A percentile compares a stretch with the other conserved stretches of the same genome.
phyloP scores from a whole-genome alignment of 192 early-diverging fungal species.

The Coemansia sp. region DNA sequence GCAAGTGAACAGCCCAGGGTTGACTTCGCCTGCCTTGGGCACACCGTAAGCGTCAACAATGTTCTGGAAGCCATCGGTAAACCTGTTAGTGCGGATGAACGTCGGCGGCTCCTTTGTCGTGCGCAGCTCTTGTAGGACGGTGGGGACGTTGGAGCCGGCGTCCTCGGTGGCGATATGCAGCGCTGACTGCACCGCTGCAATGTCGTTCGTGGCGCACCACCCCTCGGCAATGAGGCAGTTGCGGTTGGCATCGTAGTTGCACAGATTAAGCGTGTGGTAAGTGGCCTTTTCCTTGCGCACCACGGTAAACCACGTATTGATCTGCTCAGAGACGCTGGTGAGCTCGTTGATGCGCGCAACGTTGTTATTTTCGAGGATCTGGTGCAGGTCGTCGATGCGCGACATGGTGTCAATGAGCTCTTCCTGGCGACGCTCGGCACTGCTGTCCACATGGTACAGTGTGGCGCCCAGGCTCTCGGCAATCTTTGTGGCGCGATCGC shows the following conservation, averaged over 20 bases:
- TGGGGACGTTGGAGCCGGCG: conserved; percentile 85
- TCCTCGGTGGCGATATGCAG: conserved; percentile 81
- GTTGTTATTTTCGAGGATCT: conserved; percentile 84
- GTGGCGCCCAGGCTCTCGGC: conserved; percentile 94
- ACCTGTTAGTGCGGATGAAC: conserved; percentile 92
- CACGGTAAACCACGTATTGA: conserved; percentile 85
- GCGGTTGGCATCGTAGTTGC: conserved; percentile 90
- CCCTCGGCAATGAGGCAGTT: conserved; percentile 97
- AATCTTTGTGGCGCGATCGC: conserved; percentile 90
- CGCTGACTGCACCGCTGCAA: conserved; percentile 77
- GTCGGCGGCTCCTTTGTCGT: conserved; percentile 92
- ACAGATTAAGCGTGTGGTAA: conserved; percentile 94
- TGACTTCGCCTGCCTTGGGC: conserved; percentile 94
- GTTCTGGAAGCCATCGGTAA: conserved; percentile 93
- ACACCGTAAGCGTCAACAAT: conserved; percentile 98
- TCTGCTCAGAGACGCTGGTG: conserved; percentile 76
- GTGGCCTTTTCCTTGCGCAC: conserved; percentile 98
- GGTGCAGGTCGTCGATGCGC: conserved; percentile 82
- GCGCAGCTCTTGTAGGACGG: conserved; percentile 81
- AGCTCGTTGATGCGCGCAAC: conserved; percentile 83
- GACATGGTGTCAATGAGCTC: conserved; percentile 75
- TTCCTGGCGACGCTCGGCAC: conserved; percentile 81
- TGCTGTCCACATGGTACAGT: conserved; percentile 84
- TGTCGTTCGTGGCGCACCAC: conserved; percentile 91
- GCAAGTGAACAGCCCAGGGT: conserved; percentile 94